Base-by-base conservation (phyloP, 106 monocot species). In the Xerophyta viscosa region DNA sequence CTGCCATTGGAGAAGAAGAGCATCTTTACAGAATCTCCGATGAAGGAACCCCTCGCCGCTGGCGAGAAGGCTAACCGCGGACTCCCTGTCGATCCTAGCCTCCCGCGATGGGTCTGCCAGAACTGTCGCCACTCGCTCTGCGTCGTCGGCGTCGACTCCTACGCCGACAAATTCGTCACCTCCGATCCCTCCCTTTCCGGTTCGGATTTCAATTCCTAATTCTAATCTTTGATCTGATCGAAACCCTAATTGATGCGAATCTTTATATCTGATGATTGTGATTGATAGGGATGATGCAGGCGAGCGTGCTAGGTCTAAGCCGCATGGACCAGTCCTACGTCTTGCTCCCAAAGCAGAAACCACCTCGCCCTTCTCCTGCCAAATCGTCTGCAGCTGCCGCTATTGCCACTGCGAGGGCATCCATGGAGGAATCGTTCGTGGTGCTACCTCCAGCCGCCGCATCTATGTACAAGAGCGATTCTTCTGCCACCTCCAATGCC, bases 281-380 rank as follows among this genome's bases (percentile, higher is more conserved):
- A 43, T 2, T 26, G 53, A 15, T 53, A 87, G 87, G 83, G 27
- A 72, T 83, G 77, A 58, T 92, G 55, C 91, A 92, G 51, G 80
- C 79, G 14, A 92, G 79, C 33, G 57, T 81, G 26, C 31, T 94
- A 65, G 74, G 84, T 1, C 48, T 67, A 20, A 81, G 78, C 56
- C 63, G 74, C 20, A 82, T 98, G 85, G 96, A 98, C 46, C 50
- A 86, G 12, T 98, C 89, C 10, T 98, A 79, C 63, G 89, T 98
- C 3, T 58, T 98, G 53, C 53, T 98, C 31, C 63, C 96, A 0
- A 89, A 73, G 50, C 76, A 98, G 28, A 86, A 64, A 29, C 10
- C n/a, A 39, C 13, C 39, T 7, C 6, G 46, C 48, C 46, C 81
- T 84, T 5, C 24, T 82, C 29, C 85, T 89, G 46, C 81, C 94